Base-by-base conservation (phyloP, 148 eudicot species). In the Nepenthes mirabilis region DNA sequence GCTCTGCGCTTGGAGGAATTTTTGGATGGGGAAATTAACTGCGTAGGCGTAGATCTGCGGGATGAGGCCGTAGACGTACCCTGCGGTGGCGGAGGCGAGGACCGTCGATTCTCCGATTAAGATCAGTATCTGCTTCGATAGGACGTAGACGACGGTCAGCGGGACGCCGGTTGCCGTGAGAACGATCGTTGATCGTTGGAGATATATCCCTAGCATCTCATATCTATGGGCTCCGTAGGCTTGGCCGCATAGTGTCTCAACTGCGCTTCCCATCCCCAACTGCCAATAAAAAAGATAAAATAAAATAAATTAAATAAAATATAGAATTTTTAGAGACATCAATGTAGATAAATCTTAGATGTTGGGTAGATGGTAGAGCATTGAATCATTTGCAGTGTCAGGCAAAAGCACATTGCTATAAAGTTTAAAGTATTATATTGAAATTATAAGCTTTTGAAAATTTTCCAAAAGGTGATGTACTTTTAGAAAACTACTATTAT, bases 161-260 rank as follows among this genome's bases (percentile, higher is more conserved):
- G 52, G 52, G 52, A 49, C 11, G 0, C n/a, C 52, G 3, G 80
- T 81, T 12, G 23, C 55, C 8, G 66, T 65, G 14, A 81, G 70
- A 43, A 81, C 69, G 68, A 81, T 65, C 5, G 72, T 56, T 5
- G 85, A 77, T 36, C 85, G 69, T 65, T 81, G 85, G 33, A 77
- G 64, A 14, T 81, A 81, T 14, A 81, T 36, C 3, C 85, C 85
- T 2, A 81, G 69, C 81, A 81, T 75, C 6, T 74, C 79, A 59
- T 63, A 72, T 48, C 72, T 77, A 56, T 61, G 64, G 1, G 82
- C 85, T 0, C 85, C 85, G n/a, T 72, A 81, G 5, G 85, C 85
- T 67, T 81, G 85, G 14, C 85, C 85, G 55, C 85, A 81, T 37
- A 81, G 63, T 3, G 85, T 81, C 70, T 81, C 85, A 49, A 81